Evolutionary conservation across 1,284 basidiomycete genomes (phyloP).

Genomic region (Sanghuangporus baumii): DNA sequence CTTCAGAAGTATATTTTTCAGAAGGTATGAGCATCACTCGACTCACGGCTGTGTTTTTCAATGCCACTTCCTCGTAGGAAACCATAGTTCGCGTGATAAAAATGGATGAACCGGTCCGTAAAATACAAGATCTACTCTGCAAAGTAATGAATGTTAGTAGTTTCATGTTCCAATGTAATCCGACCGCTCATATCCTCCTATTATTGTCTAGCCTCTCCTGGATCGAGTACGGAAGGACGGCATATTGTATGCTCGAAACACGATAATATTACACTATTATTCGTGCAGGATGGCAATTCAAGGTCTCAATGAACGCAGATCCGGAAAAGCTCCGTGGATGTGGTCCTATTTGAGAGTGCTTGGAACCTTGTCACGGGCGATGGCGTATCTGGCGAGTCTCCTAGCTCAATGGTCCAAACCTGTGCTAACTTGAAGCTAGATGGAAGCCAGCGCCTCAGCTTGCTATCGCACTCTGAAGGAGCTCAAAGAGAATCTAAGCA

Average conservation of each 20-base stretch:
- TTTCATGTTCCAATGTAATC: not conserved
- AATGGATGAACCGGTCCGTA: conserved; percentile 56
- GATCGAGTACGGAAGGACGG: conserved; percentile 25
- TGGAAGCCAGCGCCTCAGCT: conserved; percentile 79
- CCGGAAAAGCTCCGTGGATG: conserved; percentile 27
- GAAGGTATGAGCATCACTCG: conserved; percentile 50
- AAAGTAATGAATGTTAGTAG: conserved; percentile 67
- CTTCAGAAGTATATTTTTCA: conserved; percentile 83
- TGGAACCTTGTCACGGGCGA: conserved; percentile 61
- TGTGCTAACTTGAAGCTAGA: conserved; percentile 35
- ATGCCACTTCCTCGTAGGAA: conserved; percentile 34
- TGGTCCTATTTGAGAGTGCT: conserved; percentile 47
- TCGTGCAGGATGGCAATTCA: conserved; percentile 25
- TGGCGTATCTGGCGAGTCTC: conserved; percentile 71
- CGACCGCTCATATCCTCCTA: not conserved
- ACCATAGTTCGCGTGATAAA: conserved; percentile 66
- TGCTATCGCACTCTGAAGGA: conserved; percentile 61
- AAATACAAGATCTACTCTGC: conserved; percentile 51
- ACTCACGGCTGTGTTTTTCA: not conserved
- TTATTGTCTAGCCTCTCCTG: conserved; percentile 20
- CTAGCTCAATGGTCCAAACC: not conserved
- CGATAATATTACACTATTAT: conserved; percentile 52
- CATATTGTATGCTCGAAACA: conserved; percentile 28
- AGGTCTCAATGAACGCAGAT: conserved; percentile 6
- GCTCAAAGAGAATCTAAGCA: conserved; percentile 26